These are phyloP conservation scores for Globisporangium megalacanthum DNA, from an alignment of 352 stramenopile species.

Conservation along the genomic window DNA sequence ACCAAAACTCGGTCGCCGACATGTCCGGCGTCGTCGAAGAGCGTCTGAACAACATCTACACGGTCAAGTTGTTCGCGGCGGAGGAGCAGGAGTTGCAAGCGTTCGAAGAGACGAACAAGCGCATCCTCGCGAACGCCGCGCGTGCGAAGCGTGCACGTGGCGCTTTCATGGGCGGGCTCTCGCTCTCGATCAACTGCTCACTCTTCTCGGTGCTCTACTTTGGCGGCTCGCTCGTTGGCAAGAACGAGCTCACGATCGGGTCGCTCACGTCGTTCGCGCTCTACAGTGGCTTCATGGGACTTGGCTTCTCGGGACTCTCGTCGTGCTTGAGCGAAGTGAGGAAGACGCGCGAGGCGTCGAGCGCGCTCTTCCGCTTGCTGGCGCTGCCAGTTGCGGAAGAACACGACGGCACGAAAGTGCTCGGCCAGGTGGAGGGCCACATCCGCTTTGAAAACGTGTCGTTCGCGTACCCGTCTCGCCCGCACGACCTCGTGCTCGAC, in stretches of 20 bases:
- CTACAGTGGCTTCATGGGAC: constrained; percentile 89
- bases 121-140: constrained; percentile 61
- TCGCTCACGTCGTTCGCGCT: constrained; percentile 88
- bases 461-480: constrained; percentile 78
- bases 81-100: constrained; percentile 58
- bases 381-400: constrained; percentile 26
- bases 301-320: constrained; percentile 85
- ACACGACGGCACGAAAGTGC: constrained; percentile 30
- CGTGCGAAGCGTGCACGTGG: constrained; percentile 76
- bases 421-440: constrained; percentile 46
- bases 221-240: constrained; percentile 79
- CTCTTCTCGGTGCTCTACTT: constrained; percentile 90
- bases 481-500: constrained; percentile 63
- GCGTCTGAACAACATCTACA: constrained; percentile 85
- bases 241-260: constrained; percentile 85
- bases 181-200: constrained; percentile 85
- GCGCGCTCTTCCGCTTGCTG: constrained; percentile 67
- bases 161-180: constrained; percentile 88
- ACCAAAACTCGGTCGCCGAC: constrained; percentile 69
- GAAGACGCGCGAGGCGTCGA: constrained; percentile 66
- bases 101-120: constrained; percentile 66
- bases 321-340: constrained; percentile 79
- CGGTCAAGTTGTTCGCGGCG: constrained; percentile 85
- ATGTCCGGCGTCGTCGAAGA: constrained; percentile 85
- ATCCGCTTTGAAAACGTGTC: constrained; percentile 79